Evolutionary conservation across 2,329 filamentous ascomycete genomes (phyloP).

Genomic region (Aspergillus clavatus): DNA sequence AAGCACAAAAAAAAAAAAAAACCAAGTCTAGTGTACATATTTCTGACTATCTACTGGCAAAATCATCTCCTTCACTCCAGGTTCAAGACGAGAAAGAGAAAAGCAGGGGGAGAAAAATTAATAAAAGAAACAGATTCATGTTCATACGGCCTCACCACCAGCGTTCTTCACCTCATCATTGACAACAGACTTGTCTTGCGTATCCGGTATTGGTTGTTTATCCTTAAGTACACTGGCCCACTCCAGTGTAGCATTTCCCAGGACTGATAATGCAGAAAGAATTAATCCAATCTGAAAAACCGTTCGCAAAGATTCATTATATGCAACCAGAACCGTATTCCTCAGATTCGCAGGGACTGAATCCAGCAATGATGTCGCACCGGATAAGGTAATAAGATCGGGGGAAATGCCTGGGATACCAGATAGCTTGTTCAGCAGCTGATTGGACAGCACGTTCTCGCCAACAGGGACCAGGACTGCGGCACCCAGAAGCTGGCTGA

Average conservation of each 20-base stretch:
- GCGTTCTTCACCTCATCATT: no score
- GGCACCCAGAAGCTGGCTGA: constrained; percentile 17
- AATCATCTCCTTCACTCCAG: no score
- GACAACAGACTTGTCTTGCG: no score
- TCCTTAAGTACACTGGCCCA: constrained; percentile 4
- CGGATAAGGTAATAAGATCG: neutral
- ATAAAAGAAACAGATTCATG: no score
- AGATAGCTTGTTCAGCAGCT: constrained; percentile 8
- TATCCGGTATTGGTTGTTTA: no score
- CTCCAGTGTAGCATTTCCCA: constrained; percentile 3
- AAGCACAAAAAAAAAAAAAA: no score
- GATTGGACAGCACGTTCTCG: constrained; percentile 22
- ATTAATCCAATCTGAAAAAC: constrained; percentile 6
- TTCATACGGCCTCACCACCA: no score
- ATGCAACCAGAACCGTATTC: neutral
- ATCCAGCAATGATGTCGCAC: neutral
- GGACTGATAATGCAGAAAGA: neutral
- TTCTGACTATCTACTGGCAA: no score
- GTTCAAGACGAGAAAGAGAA: no score
- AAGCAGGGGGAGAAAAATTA: no score
- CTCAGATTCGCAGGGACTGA: neutral
- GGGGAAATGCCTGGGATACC: constrained; percentile 9
- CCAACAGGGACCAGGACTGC: constrained; percentile 19
- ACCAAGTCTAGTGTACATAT: no score
- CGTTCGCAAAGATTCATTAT: constrained; percentile 1